phyloP scores from a whole-genome alignment of 2,329 filamentous ascomycete species.

The Botrytis paeoniae region DNA sequence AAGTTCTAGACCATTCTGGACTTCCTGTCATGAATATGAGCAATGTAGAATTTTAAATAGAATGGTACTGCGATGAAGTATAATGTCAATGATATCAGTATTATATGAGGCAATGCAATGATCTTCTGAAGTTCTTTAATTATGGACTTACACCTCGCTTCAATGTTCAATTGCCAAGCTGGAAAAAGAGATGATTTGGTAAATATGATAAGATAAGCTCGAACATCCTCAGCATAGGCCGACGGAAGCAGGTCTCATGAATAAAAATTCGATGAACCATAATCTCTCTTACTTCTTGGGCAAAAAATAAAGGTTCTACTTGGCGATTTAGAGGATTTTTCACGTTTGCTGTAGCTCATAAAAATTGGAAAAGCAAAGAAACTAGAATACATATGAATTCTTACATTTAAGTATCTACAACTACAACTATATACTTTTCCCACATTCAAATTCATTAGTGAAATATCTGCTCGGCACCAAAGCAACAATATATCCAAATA shows the following conservation, averaged over 20 bases:
- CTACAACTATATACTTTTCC: fast-evolving
- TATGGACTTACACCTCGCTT: background rate
- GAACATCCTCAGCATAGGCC: background rate
- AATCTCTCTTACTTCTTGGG: background rate
- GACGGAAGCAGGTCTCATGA: background rate
- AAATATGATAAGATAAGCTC: background rate
- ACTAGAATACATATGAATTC: background rate
- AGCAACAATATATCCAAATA: background rate
- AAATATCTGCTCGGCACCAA: background rate
- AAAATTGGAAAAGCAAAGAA: background rate
- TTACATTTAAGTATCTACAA: background rate
- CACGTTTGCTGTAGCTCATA: background rate
- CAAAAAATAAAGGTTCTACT: background rate
- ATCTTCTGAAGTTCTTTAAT: background rate
- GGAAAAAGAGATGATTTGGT: background rate
- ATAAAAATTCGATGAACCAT: background rate
- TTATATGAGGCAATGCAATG: fast-evolving
- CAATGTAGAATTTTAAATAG: background rate
- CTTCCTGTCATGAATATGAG: background rate
- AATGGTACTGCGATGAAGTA: background rate
- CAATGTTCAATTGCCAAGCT: background rate
- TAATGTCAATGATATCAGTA: background rate
- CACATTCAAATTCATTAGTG: background rate
- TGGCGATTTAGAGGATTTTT: background rate
- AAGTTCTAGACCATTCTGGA: background rate